These are phyloP conservation scores for Puccinia coronata DNA, from an alignment of 1,284 basidiomycete genomes.

Conservation along the genomic window DNA sequence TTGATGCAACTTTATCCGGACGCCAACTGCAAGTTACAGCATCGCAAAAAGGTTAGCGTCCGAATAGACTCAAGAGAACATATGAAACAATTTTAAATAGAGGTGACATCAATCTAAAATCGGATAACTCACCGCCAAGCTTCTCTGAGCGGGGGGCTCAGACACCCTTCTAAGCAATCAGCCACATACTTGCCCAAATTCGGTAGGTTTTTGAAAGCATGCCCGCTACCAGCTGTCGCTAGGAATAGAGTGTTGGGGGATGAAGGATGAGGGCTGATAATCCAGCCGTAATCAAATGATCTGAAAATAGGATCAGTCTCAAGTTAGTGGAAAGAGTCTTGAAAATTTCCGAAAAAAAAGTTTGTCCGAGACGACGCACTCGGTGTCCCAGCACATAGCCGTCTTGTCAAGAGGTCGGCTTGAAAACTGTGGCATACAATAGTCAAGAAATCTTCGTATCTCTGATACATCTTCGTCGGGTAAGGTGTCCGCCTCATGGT, in stretches of 20 bases:
- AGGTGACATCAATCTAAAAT: too few species aligned
- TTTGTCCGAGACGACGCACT: conserved; percentile 24
- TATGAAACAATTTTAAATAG: not conserved
- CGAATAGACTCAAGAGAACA: not conserved
- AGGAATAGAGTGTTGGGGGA: conserved; percentile 33
- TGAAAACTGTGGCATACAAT: conserved; percentile 45
- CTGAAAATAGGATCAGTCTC: not conserved
- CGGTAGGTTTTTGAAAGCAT: conserved; percentile 44
- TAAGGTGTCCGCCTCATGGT: conserved; percentile 35
- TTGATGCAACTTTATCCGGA: conserved; percentile 26
- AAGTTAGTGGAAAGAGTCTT: not conserved
- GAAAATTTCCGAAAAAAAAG: not conserved
- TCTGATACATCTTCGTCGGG: conserved; percentile 33
- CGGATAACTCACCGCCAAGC: conserved; percentile 48
- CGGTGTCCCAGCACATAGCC: conserved; percentile 42
- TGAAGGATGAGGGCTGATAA: conserved; percentile 43
- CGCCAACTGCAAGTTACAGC: conserved; percentile 31
- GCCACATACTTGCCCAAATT: conserved; percentile 45
- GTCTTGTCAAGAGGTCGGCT: conserved; percentile 21
- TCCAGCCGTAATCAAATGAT: conserved; percentile 44
- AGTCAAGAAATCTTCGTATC: conserved; percentile 32
- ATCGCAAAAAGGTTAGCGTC: not conserved
- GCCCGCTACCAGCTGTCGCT: conserved; percentile 42
- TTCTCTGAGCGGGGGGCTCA: not conserved
- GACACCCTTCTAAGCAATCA: conserved; percentile 33